Evolutionary conservation across 139 green algal genomes (phyloP).

Genomic region (Coccomyxa sp.): DNA sequence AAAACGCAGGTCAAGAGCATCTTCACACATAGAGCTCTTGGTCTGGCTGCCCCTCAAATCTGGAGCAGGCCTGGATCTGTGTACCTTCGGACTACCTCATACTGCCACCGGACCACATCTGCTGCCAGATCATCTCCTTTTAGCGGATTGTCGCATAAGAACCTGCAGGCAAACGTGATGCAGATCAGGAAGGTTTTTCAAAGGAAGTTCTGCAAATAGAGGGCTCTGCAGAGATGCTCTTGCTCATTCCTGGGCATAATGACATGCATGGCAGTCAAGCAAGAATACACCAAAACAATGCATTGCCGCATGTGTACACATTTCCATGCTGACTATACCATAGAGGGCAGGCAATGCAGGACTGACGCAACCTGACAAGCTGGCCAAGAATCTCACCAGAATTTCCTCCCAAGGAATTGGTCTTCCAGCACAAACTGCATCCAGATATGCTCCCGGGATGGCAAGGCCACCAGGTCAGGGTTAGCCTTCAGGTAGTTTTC

Average conservation of each 20-base stretch:
- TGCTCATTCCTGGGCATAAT: too few relatives aligned
- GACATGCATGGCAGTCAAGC: neutral
- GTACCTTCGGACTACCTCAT: too few relatives aligned
- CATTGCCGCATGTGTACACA: neutral
- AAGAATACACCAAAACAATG: neutral
- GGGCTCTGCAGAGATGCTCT: too few relatives aligned
- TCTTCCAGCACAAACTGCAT: neutral
- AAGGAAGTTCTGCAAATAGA: neutral
- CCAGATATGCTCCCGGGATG: neutral
- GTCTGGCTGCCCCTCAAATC: too few relatives aligned
- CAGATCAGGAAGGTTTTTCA: neutral
- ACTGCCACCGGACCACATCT: neutral
- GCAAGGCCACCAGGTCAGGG: neutral
- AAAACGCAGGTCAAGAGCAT: too few relatives aligned
- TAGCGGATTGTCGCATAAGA: neutral
- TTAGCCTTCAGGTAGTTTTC: neutral
- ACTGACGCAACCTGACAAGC: too few relatives aligned
- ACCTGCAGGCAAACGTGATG: neutral
- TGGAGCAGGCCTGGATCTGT: too few relatives aligned
- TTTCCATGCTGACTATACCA: too few relatives aligned
- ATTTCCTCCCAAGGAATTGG: neutral
- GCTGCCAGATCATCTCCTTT: neutral
- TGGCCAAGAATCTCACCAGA: too few relatives aligned
- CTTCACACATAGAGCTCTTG: too few relatives aligned
- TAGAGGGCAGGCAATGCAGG: too few relatives aligned